Base-by-base conservation (phyloP, 2,329 filamentous ascomycete genomes). In the Phialemoniopsis sp. region DNA sequence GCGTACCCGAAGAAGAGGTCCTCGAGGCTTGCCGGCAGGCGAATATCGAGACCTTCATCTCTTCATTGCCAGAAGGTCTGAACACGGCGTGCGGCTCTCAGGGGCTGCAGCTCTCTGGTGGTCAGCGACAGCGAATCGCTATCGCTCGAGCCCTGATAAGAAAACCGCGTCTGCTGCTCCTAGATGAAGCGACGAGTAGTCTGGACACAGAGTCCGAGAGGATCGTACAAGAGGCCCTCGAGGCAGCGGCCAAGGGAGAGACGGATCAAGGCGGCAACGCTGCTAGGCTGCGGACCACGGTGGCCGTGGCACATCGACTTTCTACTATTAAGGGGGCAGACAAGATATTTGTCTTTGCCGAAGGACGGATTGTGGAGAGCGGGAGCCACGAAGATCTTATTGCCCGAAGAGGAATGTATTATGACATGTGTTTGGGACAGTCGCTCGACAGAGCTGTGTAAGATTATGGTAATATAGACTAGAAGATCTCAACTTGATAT, bases 41-140 rank as follows among this genome's bases (percentile, higher is more conserved):
- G 5, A 34, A 34, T 15, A 34, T 34, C 12, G 32, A 14, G 4
- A 18, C 32, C 32, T 34, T 34, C 15, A 34, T 34, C 6, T 13
- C 12, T 8, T 34, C 32, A 7, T 18, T 15, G 16, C 13, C 13
- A 16, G 32, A 34, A 5, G 32, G 32, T 4, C 18, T 17, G 6
- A 18, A 17, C 4, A 34, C 32, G n/a, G 14, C 15, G 18, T 13
- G 15, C 16, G 32, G 32, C 13, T 91, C 96, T 68, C 78, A 91
- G 34, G 90, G 90, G 2, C 83, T 96, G 78, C 96, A 96, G 90
- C 95, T 96, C 33, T 94, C 87, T 1, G 90, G 88, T 3, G 90
- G 90, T 26, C 91, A 96, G 67, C 96, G 96, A 63, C 90, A 96
- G 64, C 80, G 90, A 4, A 68, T 96, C 10, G 91, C 91, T 1